Conservation (phyloP, 331 rosid species). For the Quercus tomentella region DNA sequence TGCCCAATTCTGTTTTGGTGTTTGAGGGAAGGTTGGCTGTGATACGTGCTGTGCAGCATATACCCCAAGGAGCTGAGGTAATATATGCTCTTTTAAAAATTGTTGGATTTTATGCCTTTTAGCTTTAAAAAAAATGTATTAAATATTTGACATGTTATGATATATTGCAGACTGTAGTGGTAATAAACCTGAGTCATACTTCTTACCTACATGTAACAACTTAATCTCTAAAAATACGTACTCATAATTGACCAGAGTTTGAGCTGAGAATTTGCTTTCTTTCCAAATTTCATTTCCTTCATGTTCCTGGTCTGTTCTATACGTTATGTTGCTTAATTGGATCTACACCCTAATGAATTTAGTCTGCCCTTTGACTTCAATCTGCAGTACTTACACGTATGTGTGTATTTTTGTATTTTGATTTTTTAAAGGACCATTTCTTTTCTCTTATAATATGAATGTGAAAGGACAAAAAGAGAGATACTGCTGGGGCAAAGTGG, state of each 20-base stretch:
- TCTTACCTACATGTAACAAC: no score
- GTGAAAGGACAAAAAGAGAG: neutral
- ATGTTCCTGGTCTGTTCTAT: neutral
- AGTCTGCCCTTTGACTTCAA: neutral
- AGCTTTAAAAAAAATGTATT: slow-evolving; percentile 1
- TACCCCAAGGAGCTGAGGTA: slow-evolving; percentile 79
- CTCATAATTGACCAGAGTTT: slow-evolving; percentile 1
- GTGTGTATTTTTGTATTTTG: neutral
- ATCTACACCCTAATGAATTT: neutral
- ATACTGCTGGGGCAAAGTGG: neutral
- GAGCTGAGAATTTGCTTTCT: slow-evolving; percentile 2
- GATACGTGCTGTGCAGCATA: slow-evolving; percentile 72
- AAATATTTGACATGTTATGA: neutral
- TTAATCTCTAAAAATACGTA: neutral
- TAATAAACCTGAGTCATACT: no score
- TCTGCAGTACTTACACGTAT: neutral
- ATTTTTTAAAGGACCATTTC: neutral
- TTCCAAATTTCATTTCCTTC: neutral
- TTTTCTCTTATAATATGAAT: neutral
- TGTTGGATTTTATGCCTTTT: neutral
- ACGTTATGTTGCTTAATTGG: neutral
- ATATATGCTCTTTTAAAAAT: neutral
- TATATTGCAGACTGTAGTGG: neutral
- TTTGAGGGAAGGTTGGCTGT: slow-evolving; percentile 82
- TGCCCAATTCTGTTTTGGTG: slow-evolving; percentile 83